Evolutionary conservation across 176 grass and related monocot genomes (phyloP).

Genomic region (Saccharum officinarum): DNA sequence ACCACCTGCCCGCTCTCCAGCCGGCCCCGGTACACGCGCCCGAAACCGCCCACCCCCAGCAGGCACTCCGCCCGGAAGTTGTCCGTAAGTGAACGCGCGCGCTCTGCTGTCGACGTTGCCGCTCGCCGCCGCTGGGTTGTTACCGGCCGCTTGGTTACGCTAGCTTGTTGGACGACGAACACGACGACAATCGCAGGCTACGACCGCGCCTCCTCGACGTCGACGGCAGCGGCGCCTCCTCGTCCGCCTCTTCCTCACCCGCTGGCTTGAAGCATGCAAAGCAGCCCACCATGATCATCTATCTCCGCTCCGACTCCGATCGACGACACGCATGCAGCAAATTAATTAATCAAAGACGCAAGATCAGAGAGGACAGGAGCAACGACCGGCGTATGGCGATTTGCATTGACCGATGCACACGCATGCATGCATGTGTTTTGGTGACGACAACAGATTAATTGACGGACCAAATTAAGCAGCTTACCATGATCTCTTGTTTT

Average conservation of each 20-base stretch:
- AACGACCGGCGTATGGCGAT: neutral
- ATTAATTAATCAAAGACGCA: neutral
- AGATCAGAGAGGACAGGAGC: neutral
- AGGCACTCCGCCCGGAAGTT: slow-evolving; percentile 35
- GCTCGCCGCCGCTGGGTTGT: too few relatives aligned
- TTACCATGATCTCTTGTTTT: neutral
- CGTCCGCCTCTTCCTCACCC: neutral
- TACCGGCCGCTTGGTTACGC: neutral
- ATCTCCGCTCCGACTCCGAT: too few relatives aligned
- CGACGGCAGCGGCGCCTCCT: neutral
- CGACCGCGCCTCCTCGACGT: slow-evolving; percentile 22
- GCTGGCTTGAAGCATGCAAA: slow-evolving; percentile 45
- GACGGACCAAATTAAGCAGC: neutral
- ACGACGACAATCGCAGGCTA: neutral
- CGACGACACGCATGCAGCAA: neutral
- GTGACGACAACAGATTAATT: neutral
- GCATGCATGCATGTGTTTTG: neutral
- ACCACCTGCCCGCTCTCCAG: slow-evolving; percentile 22
- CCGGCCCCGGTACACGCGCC: slow-evolving; percentile 30
- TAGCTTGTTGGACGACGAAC: neutral
- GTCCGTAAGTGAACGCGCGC: slow-evolving; percentile 20
- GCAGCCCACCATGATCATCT: slow-evolving; percentile 34
- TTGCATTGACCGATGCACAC: neutral
- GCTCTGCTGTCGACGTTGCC: slow-evolving; percentile 15
- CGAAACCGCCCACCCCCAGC: slow-evolving; percentile 48